Base-by-base conservation (phyloP, 306 rosid genomes). In the cucumber (Cucumis sativus) region DNA sequence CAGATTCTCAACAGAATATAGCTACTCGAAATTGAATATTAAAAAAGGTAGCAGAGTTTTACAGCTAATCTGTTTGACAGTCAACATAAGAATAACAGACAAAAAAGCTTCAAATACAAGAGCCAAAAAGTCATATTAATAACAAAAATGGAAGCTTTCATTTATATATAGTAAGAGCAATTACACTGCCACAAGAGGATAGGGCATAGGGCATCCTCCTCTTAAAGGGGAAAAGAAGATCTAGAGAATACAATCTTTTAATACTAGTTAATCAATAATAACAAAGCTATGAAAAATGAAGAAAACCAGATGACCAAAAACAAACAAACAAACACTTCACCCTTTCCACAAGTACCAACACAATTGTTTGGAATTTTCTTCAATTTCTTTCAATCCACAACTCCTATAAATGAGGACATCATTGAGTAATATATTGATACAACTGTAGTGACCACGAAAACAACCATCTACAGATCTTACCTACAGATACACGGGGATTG, bases 391-490 rank as follows among this genome's bases (percentile, higher is more conserved):
- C 76, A 71, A 71, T 71, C 76, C 39, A 71, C 60, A 23, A 71
- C 76, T 49, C 76, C 76, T 45, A 45, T 25, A 47, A 71, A 71
- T 49, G 39, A 71, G 74, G 41, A 25, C 59, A n/a, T 71, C 20
- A 33, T 72, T 52, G 10, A 72, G 77, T 30, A 72, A 72, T 54
- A 51, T 70, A 70, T 45, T 4, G 75, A 69, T 41, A 69, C 57
- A 69, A 69, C 57, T 69, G 75, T 43, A 43, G 57, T 37, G 61
- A 72, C 77, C 45, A 51, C 33, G 18, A 72, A 72, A 72, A 72
- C 77, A 20, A 72, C 62, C 77, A 52, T 72, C 77, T 72, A 72
- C 77, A 72, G 76, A 72, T 72, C 60, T 72, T 72, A 51, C 76
- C 39, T 49, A 72, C 76, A 72, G 45, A 72, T 52, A 72, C 77